These are phyloP conservation scores for Fusarium ambrosium DNA, from an alignment of 2,329 filamentous ascomycete species.

Conservation along the genomic window DNA sequence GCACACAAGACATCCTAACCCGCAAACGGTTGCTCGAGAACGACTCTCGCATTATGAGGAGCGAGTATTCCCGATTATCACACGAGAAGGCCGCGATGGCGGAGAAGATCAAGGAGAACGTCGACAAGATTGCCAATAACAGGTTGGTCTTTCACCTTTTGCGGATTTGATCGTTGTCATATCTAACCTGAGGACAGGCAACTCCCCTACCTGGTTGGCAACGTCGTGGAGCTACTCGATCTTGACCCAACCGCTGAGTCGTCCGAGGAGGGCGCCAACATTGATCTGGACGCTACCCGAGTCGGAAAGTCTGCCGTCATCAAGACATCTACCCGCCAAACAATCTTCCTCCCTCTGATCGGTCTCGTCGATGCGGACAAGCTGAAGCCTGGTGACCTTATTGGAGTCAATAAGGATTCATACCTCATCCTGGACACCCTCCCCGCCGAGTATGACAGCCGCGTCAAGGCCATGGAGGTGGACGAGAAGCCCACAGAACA, in stretches of 20 bases:
- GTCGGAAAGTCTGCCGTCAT: constrained; percentile 99
- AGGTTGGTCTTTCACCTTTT: constrained; percentile 69
- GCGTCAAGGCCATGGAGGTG: constrained; percentile 99
- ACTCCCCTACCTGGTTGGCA: constrained; percentile 97
- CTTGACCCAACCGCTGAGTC: constrained; percentile 97
- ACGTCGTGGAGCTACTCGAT: constrained; percentile 96
- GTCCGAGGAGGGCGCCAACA: constrained; percentile 97
- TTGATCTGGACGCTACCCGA: constrained; percentile 95
- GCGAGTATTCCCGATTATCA: constrained; percentile 91
- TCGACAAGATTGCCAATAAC: constrained; percentile 99
- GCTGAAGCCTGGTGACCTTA: constrained; percentile 94
- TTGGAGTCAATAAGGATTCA: constrained; percentile 99
- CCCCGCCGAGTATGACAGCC: constrained; percentile 97
- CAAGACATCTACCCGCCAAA: constrained; percentile 98
- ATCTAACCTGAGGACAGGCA: constrained; percentile 70
- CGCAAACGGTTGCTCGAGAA: constrained; percentile 94
- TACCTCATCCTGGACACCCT: constrained; percentile 97
- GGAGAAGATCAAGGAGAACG: constrained; percentile 99
- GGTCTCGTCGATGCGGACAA: constrained; percentile 96
- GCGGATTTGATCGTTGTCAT: neutral
- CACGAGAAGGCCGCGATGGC: constrained; percentile 97
- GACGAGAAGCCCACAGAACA: constrained; percentile 99
- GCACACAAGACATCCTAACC: constrained; percentile 94
- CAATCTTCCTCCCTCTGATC: constrained; percentile 97
- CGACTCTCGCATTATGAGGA: constrained; percentile 98